Percentiles rank a stretch among this genome's conserved stretches.
phyloP scores from a whole-genome alignment of 768 basidiomycete species.

The Daedaleopsis sinensis region DNA sequence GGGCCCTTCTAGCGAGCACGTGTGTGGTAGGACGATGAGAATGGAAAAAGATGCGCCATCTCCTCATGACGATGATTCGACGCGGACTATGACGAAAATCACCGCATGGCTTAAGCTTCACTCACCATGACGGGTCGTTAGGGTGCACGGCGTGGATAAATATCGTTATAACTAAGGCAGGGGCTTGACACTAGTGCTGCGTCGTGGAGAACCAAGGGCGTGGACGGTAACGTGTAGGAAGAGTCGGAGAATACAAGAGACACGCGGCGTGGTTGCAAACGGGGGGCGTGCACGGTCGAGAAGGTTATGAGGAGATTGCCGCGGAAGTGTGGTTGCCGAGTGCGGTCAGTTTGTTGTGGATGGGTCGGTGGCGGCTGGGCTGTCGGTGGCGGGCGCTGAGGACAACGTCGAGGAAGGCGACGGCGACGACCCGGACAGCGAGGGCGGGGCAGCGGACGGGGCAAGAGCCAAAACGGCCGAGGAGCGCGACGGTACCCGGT shows the following conservation, averaged over 20 bases:
- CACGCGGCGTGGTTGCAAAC: conserved; percentile 15
- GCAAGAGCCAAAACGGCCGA: conserved; percentile 8
- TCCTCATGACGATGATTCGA: conserved; percentile 18
- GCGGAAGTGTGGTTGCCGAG: conserved; percentile 8
- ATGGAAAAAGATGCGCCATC: conserved; percentile 11
- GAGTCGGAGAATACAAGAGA: background rate
- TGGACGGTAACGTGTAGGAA: background rate
- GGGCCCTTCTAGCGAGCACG: conserved; percentile 26
- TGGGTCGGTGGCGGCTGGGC: conserved; percentile 4
- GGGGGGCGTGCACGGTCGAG: conserved; percentile 4
- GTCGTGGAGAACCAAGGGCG: background rate
- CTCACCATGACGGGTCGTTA: conserved; percentile 24
- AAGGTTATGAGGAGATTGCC: conserved; percentile 15
- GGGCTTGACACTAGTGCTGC: background rate
- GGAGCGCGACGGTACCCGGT: background rate
- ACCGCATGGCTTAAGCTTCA: conserved; percentile 9
- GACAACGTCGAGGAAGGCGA: conserved; percentile 2
- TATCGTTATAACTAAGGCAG: conserved; percentile 15
- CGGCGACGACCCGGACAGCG: background rate
- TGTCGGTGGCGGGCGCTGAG: conserved; percentile 7
- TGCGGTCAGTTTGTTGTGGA: conserved; percentile 8
- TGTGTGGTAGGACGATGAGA: conserved; percentile 17
- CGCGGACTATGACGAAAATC: conserved; percentile 18
- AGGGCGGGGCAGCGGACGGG: background rate
- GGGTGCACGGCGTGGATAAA: conserved; percentile 14